Evolutionary conservation across 148 eudicot species (phyloP), one percentile per base, ranked within the genome.

Genomic region (Vaccinium vitisidaea): DNA sequence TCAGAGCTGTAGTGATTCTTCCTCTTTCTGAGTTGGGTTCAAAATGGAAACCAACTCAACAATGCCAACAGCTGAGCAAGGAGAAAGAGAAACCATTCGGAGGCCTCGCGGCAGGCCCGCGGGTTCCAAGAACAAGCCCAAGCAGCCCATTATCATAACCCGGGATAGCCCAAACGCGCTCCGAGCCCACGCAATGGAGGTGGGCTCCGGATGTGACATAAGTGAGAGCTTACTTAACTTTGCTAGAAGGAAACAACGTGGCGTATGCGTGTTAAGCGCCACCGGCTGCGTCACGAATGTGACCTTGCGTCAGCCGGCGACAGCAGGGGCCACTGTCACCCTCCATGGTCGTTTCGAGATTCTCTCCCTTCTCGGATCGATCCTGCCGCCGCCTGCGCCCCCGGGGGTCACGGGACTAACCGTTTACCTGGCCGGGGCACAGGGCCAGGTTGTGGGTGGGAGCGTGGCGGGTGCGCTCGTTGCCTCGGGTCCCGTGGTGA

Each of bases 71-170:
- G 59, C 52, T 5, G 80, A 69, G 12, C 74, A 69, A 16, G 74
- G 74, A 13, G 74, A 83, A 30, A 91, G 87, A 48, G 91, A 91
- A 75, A 84, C 89, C 55, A 82, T 50, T 14, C 85, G 92, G 1
- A 88, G 95, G 88, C 95, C 97, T 16, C 88, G 97, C 19, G 97
- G 97, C 54, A 86, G 97, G 89, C 95, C 97, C 0, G 97, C 93
- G 9, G 97, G 97, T 56, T 93, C 94, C 48, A 93, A 91, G 87
- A 93, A 93, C 93, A 93, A 93, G 91, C 93, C 96, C 11, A 94
- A 94, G 83, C 93, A 94, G 13, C 95, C 97, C 43, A 91, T 94
- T n/a, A 92, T 94, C 86, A 92, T 94, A 53, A 90, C 97, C 9
- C 53, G 95, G 70, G 97, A 94, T 77, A 91, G 95, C 75, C 87